A percentile compares a stretch with the other conserved stretches of the same genome.
These are phyloP conservation scores for Crataegus laevigata DNA, from an alignment of 306 rosid genomes.

Conservation along the genomic window DNA sequence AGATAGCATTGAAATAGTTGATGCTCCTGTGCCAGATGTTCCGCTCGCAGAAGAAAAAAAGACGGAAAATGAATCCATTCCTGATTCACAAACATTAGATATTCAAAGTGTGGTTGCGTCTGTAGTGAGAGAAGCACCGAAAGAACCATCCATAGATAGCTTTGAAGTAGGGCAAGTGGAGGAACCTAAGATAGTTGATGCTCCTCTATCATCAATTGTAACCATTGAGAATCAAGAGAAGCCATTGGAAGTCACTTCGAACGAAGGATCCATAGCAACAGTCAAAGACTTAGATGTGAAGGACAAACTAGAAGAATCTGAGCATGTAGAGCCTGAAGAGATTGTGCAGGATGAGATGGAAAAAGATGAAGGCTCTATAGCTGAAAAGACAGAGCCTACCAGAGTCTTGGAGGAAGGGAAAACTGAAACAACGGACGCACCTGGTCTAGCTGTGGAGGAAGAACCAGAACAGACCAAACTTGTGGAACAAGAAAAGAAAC, in stretches of 20 bases:
- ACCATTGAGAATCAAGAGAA: conserved; percentile 17
- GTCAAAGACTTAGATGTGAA: conserved; percentile 13
- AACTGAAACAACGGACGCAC: conserved; percentile 14
- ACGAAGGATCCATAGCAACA: conserved; percentile 10
- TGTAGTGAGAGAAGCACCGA: conserved; percentile 13
- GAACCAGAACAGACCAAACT: conserved; percentile 22
- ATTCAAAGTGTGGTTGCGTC: neutral
- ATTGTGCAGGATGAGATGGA: conserved; percentile 5
- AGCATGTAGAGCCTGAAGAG: conserved; percentile 18
- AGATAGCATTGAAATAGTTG: conserved; percentile 11
- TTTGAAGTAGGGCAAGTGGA: conserved; percentile 23
- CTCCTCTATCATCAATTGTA: conserved; percentile 15
- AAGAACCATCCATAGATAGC: conserved; percentile 5
- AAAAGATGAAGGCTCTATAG: conserved; percentile 17
- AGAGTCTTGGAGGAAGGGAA: conserved; percentile 11
- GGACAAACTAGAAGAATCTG: conserved; percentile 15
- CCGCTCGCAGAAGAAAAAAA: conserved; percentile 11
- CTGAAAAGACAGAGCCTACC: conserved; percentile 15
- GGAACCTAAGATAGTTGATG: conserved; percentile 20
- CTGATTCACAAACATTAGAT: conserved; percentile 17
- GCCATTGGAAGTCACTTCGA: conserved; percentile 8
- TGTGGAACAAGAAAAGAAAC: conserved; percentile 25
- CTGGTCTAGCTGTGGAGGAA: conserved; percentile 22
- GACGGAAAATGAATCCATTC: conserved; percentile 25
- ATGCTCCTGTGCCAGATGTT: neutral